Base-by-base conservation (phyloP, 2,329 filamentous ascomycete species). In the Monosporascus sp. region DNA sequence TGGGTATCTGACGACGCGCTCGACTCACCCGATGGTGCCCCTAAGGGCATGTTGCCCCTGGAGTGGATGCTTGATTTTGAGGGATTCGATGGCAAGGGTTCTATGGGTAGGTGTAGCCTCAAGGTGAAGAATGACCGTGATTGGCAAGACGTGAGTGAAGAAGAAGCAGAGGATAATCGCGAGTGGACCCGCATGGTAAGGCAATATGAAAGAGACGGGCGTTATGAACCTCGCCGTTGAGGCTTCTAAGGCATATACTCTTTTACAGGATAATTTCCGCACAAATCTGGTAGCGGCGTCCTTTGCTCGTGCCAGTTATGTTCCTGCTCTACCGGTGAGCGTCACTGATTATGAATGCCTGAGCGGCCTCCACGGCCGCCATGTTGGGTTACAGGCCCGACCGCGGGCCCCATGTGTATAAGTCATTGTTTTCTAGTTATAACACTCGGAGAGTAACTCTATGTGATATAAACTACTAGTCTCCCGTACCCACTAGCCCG, bases 41-140 rank as follows among this genome's bases (percentile, higher is more conserved):
- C 55, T 9, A 68, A 70, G 46, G 64, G 65, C 1, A 60, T 63
- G 48, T 56, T 76, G 24, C 65, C 65, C 36, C 57, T 76, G 38
- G 67, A 71, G 5, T 77, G 74, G 74, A 66, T 56, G 37, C 54
- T 77, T 47, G 68, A 72, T 50, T 75, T 76, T 50, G 63, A 69
- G 8, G 69, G 67, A 0, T 67, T 65, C 46, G 72, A 71, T 0
- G 68, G 68, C 27, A 74, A 73, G 20, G 56, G 54, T 1, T 49
- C 49, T 9, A 58, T 58, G 67, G 70, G 68, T 0, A 61, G 71
- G 20, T 68, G 70, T 17, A 64, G 65, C 45, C 61, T 73, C 4
- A 75, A 72, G 54, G 68, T 75, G 2, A 73, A 66, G 60, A 62
- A 64, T 41, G 63, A 67, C 22, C 48, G 53, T 8, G 50, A 44